phyloP scores from a whole-genome alignment of 495 filamentous ascomycete genomes.

The Massariosphaeria phaeospora region DNA sequence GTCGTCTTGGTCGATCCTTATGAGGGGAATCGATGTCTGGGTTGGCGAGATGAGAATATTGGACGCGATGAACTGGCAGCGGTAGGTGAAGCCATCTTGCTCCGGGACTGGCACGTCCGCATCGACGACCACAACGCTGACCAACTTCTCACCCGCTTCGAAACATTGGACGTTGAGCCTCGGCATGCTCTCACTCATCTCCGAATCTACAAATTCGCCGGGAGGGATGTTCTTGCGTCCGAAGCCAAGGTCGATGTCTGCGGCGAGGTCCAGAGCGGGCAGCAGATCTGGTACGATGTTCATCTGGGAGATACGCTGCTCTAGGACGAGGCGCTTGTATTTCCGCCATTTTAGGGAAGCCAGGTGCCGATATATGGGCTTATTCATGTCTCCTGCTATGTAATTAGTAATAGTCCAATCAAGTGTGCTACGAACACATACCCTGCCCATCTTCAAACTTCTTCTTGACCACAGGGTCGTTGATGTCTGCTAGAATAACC shows the following conservation, averaged over 20 bases:
- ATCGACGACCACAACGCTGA: constrained; percentile 81
- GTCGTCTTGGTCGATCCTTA: constrained; percentile 48
- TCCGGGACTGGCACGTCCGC: constrained; percentile 80
- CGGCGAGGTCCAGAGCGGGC: constrained; percentile 69
- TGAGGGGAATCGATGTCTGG: constrained; percentile 50
- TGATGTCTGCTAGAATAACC: constrained; percentile 89
- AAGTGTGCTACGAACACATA: constrained; percentile 41
- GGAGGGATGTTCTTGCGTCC: constrained; percentile 59
- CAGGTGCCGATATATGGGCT: constrained; percentile 91
- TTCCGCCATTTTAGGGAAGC: constrained; percentile 82
- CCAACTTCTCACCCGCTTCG: constrained; percentile 70
- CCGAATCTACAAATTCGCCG: constrained; percentile 70
- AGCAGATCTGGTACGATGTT: constrained; percentile 90
- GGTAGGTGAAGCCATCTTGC: constrained; percentile 69
- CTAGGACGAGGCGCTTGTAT: constrained; percentile 66
- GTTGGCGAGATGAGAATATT: constrained; percentile 59
- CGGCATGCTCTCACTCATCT: constrained; percentile 61
- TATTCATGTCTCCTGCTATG: constrained; percentile 78
- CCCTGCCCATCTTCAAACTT: constrained; percentile 89
- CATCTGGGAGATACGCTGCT: constrained; percentile 86
- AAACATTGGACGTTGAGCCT: constrained; percentile 81
- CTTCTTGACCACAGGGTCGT: constrained; percentile 91
- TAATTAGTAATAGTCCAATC: not conserved
- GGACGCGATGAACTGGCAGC: constrained; percentile 78
- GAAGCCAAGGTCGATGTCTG: constrained; percentile 78